Evolutionary conservation across 2,329 filamentous ascomycete species (phyloP).

Genomic region (Epichloe aotearoae): DNA sequence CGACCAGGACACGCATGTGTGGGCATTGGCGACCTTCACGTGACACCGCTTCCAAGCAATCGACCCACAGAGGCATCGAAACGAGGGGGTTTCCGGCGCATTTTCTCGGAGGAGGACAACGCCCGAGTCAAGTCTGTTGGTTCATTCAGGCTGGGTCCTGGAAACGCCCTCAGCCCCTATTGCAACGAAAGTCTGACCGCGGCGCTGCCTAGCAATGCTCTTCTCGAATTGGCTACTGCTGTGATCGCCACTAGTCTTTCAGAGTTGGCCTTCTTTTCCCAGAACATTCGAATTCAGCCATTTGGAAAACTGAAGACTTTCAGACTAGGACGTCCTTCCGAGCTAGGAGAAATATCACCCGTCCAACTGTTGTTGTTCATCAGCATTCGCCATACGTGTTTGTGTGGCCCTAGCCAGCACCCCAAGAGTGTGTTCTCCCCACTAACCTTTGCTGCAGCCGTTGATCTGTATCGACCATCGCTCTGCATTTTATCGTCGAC

Average conservation of each 20-base stretch:
- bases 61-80: constrained; percentile 15
- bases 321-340: no score
- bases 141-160: background rate
- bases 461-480: background rate
- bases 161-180: background rate
- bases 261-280: background rate
- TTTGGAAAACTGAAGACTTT: background rate
- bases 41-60: constrained; percentile 18
- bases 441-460: background rate
- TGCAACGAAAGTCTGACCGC: background rate
- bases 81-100: background rate
- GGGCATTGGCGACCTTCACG: constrained; percentile 17
- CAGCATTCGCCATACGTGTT: background rate
- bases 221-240: background rate
- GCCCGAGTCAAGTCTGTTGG: background rate
- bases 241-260: background rate
- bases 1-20: constrained; percentile 8
- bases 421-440: background rate
- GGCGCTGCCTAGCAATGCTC: background rate
- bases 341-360: no score
- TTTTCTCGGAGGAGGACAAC: constrained; percentile 3
- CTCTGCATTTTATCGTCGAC: background rate
- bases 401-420: background rate
- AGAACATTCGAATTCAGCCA: no score
- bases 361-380: background rate